Base-by-base conservation (phyloP, 2,329 filamentous ascomycete genomes). In the Aspergillus chevalieri region DNA sequence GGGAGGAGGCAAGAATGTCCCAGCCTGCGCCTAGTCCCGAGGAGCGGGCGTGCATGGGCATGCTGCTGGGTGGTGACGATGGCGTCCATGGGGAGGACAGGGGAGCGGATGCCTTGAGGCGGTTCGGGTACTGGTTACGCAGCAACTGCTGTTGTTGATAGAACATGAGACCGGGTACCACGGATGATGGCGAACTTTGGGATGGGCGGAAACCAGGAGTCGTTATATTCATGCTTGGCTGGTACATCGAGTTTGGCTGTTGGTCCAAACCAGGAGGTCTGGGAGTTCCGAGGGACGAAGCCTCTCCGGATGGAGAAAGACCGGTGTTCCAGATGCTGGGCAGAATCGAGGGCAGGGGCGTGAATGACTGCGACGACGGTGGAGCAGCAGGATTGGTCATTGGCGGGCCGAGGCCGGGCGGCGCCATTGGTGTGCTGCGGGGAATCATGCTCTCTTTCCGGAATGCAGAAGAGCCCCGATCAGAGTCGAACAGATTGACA, bases 291-390 rank as follows among this genome's bases (percentile, higher is more conserved):
- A 38, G n/a, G 21, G 64, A 67, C 15, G 61, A 51, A 36, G 60
- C 57, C 36, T 74, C 74, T 48, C 69, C 70, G 6, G 71, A 58
- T n/a, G 74, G 68, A 1, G 73, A 65, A 49, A 77, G 74, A 22
- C 69, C 66, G 0, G 71, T 70, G 45, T 71, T 74, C 65, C 69
- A 75, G 42, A 78, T 70, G 33, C 68, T 73, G 8, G 72, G 70
- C 5, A 77, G 56, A 15, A 69, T 58, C 6, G 63, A 44, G 14
- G 62, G 60, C 14, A 63, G 52, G 6, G 67, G 60, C 1, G 62
- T 61, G 43, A 65, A 71, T 14, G 66, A 62, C 21, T 67, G 65
- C 21, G 65, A 57, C 17, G 65, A 58, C 10, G 64, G 50, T 26
- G 59, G 43, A 36, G 60, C 55, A 4, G 55, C 51, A 4, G 57